Evolutionary conservation across 192 early-diverging fungal genomes (phyloP).

Genomic region (Gamsiella multidivaricata): DNA sequence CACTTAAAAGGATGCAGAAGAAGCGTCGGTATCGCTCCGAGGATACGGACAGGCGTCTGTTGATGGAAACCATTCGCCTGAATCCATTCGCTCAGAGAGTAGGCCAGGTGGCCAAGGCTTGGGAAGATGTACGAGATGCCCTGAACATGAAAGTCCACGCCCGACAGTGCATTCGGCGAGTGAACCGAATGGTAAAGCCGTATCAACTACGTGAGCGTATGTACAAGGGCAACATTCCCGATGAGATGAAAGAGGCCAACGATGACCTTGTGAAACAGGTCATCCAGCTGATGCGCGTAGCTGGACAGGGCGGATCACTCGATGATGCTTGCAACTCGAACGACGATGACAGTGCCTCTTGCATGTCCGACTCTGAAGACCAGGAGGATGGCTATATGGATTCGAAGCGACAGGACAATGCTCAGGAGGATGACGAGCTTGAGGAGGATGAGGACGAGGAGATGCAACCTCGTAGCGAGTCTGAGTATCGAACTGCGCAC

Average conservation of each 20-base stretch:
- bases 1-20: conserved; percentile 48
- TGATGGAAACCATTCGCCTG: conserved; percentile 37
- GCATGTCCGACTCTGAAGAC: conserved; percentile 42
- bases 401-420: background rate
- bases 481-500: conserved; percentile 16
- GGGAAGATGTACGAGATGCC: conserved; percentile 52
- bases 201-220: conserved; percentile 48
- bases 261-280: conserved; percentile 47
- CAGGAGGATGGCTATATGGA: conserved; percentile 38
- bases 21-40: conserved; percentile 51
- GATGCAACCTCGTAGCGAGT: conserved; percentile 28
- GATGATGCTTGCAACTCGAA: conserved; percentile 37
- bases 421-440: conserved; percentile 37
- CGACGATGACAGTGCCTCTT: conserved; percentile 30
- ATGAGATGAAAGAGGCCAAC: conserved; percentile 45
- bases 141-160: conserved; percentile 52
- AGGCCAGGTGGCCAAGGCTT: conserved; percentile 50
- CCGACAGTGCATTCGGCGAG: conserved; percentile 44
- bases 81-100: conserved; percentile 52
- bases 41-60: conserved; percentile 39
- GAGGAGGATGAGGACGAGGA: conserved; percentile 40
- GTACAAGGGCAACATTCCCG: conserved; percentile 46
- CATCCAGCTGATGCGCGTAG: conserved; percentile 32
- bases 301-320: conserved; percentile 23
- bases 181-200: conserved; percentile 51